Conservation (phyloP, 2,329 filamentous ascomycete species). For the Aspergillus puulaauensis region DNA sequence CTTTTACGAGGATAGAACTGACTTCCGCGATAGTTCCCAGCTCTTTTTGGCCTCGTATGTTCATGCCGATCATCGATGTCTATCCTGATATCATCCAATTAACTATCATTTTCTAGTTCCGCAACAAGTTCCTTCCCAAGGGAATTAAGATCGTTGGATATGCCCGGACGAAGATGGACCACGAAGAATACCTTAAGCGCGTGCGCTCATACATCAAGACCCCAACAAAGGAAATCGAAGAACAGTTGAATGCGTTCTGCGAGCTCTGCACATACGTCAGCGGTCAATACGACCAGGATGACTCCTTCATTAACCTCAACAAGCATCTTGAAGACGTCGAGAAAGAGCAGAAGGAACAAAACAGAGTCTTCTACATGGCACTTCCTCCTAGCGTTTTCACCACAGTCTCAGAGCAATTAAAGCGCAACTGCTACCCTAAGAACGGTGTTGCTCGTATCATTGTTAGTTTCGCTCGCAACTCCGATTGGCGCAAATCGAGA, state of each 20-base stretch:
- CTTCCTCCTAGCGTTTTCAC: conserved; percentile 97
- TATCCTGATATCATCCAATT: conserved; percentile 12
- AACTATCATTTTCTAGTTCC: conserved; percentile 62
- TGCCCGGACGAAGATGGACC: conserved; percentile 99
- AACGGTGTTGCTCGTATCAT: conserved; percentile 91
- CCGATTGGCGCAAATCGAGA: background rate
- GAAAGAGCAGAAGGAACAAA: conserved; percentile 74
- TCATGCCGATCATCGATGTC: background rate
- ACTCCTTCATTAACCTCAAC: conserved; percentile 83
- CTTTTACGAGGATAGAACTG: conserved; percentile 18
- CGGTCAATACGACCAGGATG: conserved; percentile 97
- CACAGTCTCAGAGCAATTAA: conserved; percentile 93
- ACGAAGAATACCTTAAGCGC: conserved; percentile 87
- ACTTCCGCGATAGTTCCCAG: conserved; percentile 70
- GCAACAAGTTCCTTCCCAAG: conserved; percentile 97
- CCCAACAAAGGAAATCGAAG: conserved; percentile 93
- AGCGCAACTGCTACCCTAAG: conserved; percentile 93
- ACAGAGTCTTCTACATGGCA: conserved; percentile 99
- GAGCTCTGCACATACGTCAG: conserved; percentile 86
- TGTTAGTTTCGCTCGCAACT: conserved; percentile 53
- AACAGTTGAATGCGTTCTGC: conserved; percentile 90
- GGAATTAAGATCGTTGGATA: conserved; percentile 97
- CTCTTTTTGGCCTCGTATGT: conserved; percentile 94
- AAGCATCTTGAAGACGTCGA: conserved; percentile 85
- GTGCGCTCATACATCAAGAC: conserved; percentile 99